These are phyloP conservation scores for Yamadazyma triangularis DNA, from an alignment of 1,139 yeast genomes.

Conservation along the genomic window DNA sequence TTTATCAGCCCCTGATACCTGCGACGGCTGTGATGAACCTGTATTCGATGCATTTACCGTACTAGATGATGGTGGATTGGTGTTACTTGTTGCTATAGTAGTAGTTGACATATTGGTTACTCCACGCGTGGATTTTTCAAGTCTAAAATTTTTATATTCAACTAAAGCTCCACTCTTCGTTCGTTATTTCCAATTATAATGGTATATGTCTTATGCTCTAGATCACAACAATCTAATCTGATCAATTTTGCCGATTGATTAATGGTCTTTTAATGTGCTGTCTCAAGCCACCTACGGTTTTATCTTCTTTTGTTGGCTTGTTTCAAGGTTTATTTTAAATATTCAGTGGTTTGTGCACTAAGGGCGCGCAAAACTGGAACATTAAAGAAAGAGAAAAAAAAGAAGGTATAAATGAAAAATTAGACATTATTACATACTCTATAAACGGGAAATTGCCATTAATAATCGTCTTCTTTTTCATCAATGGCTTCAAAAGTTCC, in stretches of 20 bases:
- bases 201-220: too few species aligned
- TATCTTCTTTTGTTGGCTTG: too few species aligned
- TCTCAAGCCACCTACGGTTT: too few species aligned
- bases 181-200: too few species aligned
- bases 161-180: too few species aligned
- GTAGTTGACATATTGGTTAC: not conserved
- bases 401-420: too few species aligned
- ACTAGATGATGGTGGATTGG: not conserved
- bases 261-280: too few species aligned
- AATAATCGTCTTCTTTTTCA: not conserved
- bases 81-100: not conserved
- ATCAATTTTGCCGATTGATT: too few species aligned
- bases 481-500: not conserved
- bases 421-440: too few species aligned
- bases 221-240: too few species aligned
- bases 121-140: not conserved
- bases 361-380: not conserved
- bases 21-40: not conserved
- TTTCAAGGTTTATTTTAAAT: not conserved
- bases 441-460: too few species aligned
- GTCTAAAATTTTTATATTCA: too few species aligned
- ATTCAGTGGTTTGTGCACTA: not conserved
- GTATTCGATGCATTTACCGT: not conserved
- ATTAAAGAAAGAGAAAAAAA: not conserved
- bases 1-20: constrained; percentile 15